Percentiles rank a stretch among this genome's conserved stretches.
Conservation (phyloP, 495 filamentous ascomycete genomes). For the Penicillium fimorum region DNA sequence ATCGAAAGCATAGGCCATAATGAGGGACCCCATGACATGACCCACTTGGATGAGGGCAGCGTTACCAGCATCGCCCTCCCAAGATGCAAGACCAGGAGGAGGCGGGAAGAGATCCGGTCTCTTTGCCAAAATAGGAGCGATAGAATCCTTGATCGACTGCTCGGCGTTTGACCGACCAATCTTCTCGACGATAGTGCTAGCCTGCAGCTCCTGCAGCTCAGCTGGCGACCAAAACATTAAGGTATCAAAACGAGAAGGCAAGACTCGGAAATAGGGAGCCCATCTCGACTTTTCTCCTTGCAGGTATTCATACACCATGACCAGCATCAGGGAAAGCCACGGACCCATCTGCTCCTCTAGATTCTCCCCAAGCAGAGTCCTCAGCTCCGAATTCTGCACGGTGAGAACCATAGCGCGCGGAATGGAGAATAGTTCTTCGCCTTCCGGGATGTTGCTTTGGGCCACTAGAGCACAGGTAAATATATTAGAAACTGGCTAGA, state of each 20-base stretch:
- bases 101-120: slow-evolving; percentile 48
- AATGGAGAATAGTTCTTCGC: slow-evolving; percentile 65
- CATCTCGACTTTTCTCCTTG: slow-evolving; percentile 62
- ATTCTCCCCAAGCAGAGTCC: slow-evolving; percentile 42
- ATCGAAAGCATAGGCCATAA: slow-evolving; percentile 96
- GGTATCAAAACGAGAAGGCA: slow-evolving; percentile 78
- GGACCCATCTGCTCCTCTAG: slow-evolving; percentile 45
- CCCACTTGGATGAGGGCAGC: slow-evolving; percentile 58
- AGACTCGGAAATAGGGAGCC: slow-evolving; percentile 77
- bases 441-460: slow-evolving; percentile 52
- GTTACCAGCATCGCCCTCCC: slow-evolving; percentile 44
- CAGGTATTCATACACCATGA: slow-evolving; percentile 76
- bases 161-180: slow-evolving; percentile 76
- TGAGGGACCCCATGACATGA: slow-evolving; percentile 78
- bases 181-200: slow-evolving; percentile 70
- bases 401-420: slow-evolving; percentile 56
- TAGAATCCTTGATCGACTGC: slow-evolving; percentile 57
- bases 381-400: slow-evolving; percentile 50
- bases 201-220: slow-evolving; percentile 74
- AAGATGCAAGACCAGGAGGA: slow-evolving; percentile 49
- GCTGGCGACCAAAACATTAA: slow-evolving; percentile 83
- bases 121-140: slow-evolving; percentile 59
- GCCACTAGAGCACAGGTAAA: slow-evolving; percentile 46
- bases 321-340: slow-evolving; percentile 69
- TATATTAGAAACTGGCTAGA: slow-evolving; percentile 3